Evolutionary conservation across 2,329 filamentous ascomycete genomes (phyloP), one percentile per base, ranked within the genome.

Genomic region (Calonectria montana): DNA sequence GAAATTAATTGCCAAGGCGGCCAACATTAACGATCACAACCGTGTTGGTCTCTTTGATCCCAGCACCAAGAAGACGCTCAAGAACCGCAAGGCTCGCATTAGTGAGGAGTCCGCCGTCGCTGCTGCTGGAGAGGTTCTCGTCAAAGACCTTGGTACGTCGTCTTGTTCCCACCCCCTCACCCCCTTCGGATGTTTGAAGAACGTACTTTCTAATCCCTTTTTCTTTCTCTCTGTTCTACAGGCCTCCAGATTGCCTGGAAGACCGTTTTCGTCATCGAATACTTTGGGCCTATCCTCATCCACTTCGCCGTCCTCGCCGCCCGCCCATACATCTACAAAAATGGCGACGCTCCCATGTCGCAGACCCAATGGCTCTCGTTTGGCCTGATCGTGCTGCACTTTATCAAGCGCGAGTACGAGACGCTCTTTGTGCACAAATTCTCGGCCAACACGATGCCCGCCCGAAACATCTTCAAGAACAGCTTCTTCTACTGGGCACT

Each of bases 371-470:
- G 89, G 78, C 87, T 98, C 64, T 89, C 92, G 63, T 93, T 95
- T 81, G 85, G 86, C 72, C 90, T 98, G 82, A 91, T 98, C 79
- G 86, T 92, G 69, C 84, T 93, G 15, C 97, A 99, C 88, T 99
- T 98, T 84, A 76, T 94, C 82, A 99, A 99, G 90, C 95, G 97
- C 81, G 97, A 99, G 87, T 89, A 94, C 76, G 97, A 99, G 87
- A 98, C 97, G 0, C 82, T 98, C 73, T 98, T 97, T 82, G 90
- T 99, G 73, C 97, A 99, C 88, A 95, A 94, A 82, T 99, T 99
- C 88, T 96, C 95, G 69, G 91, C 93, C 73, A 94, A 94, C 80
- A 99, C 97, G 61, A 99, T 99, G 97, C 97, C 97, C 21, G 89
- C 90, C 70, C 86, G 85, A 81, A 97, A 98, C 87, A 94, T 99